Percentiles rank a stretch among this genome's conserved stretches.
phyloP scores from a whole-genome alignment of 2,329 filamentous ascomycete species.

The Colletotrichum orchidophilum region DNA sequence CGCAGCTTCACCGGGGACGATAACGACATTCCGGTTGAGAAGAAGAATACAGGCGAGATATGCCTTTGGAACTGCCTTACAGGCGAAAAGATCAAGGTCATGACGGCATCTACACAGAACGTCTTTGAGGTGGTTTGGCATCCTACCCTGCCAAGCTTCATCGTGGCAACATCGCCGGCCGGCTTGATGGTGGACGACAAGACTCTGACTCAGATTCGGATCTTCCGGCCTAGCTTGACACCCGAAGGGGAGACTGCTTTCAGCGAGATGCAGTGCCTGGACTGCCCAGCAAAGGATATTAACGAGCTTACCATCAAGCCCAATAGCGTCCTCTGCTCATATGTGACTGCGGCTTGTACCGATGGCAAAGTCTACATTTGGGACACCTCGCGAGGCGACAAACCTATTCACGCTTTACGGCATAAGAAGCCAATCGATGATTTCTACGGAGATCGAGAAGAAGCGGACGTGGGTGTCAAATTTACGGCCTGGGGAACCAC shows the following conservation, averaged over 20 bases:
- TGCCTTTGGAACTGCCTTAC: slow-evolving; percentile 65
- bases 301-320: slow-evolving; percentile 70
- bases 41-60: slow-evolving; percentile 66
- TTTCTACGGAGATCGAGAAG: slow-evolving; percentile 56
- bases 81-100: slow-evolving; percentile 55
- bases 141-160: slow-evolving; percentile 61
- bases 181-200: slow-evolving; percentile 54
- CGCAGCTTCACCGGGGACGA: slow-evolving; percentile 63
- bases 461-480: slow-evolving; percentile 70
- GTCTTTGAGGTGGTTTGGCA: slow-evolving; percentile 75
- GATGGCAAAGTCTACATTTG: slow-evolving; percentile 71
- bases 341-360: slow-evolving; percentile 69
- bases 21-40: slow-evolving; percentile 66
- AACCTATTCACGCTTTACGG: slow-evolving; percentile 62
- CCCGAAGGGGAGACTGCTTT: slow-evolving; percentile 47
- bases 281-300: slow-evolving; percentile 68
- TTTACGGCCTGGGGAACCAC: slow-evolving; percentile 70
- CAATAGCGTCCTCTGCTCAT: slow-evolving; percentile 59
- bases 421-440: slow-evolving; percentile 59
- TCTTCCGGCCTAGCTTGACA: slow-evolving; percentile 53
- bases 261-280: slow-evolving; percentile 61
- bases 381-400: slow-evolving; percentile 66
- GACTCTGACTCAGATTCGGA: slow-evolving; percentile 65
- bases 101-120: slow-evolving; percentile 64
- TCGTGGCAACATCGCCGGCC: slow-evolving; percentile 65